phyloP scores from a whole-genome alignment of 306 rosid genomes.

The Coriaria nepalensis region DNA sequence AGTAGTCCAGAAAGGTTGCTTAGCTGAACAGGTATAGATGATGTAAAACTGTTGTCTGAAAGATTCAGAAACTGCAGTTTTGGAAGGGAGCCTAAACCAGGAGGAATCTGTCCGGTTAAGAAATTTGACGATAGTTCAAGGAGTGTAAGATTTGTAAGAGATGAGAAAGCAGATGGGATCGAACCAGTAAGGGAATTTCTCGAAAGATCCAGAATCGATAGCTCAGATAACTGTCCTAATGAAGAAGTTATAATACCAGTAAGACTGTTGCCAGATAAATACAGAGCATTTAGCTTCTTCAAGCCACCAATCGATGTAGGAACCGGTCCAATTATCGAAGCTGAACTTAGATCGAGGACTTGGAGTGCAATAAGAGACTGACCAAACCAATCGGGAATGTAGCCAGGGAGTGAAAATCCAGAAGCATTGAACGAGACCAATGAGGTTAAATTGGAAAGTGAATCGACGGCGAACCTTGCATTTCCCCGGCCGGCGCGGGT shows the following conservation, averaged over 20 bases:
- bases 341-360: slow-evolving; percentile 57
- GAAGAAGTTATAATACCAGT: slow-evolving; percentile 52
- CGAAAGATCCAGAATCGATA: slow-evolving; percentile 59
- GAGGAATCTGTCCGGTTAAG: slow-evolving; percentile 53
- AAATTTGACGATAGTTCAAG: slow-evolving; percentile 61
- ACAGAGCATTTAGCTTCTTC: slow-evolving; percentile 27
- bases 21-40: slow-evolving; percentile 35
- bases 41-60: slow-evolving; percentile 44
- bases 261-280: slow-evolving; percentile 47
- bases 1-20: slow-evolving; percentile 39
- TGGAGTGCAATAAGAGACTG: slow-evolving; percentile 31
- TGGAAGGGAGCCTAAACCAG: slow-evolving; percentile 33
- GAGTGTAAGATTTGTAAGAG: slow-evolving; percentile 39
- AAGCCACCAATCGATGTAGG: slow-evolving; percentile 54
- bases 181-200: slow-evolving; percentile 51
- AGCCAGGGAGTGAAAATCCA: slow-evolving; percentile 64
- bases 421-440: slow-evolving; percentile 68
- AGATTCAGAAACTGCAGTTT: slow-evolving; percentile 35
- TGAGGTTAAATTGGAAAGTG: slow-evolving; percentile 42
- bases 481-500: slow-evolving; percentile 26
- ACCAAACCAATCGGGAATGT: slow-evolving; percentile 86
- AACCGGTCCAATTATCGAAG: slow-evolving; percentile 42
- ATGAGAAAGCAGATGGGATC: slow-evolving; percentile 34
- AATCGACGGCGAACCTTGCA: slow-evolving; percentile 46
- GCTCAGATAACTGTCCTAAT: slow-evolving; percentile 31